phyloP scores from a whole-genome alignment of 768 basidiomycete genomes.

The Trametes cubensis region DNA sequence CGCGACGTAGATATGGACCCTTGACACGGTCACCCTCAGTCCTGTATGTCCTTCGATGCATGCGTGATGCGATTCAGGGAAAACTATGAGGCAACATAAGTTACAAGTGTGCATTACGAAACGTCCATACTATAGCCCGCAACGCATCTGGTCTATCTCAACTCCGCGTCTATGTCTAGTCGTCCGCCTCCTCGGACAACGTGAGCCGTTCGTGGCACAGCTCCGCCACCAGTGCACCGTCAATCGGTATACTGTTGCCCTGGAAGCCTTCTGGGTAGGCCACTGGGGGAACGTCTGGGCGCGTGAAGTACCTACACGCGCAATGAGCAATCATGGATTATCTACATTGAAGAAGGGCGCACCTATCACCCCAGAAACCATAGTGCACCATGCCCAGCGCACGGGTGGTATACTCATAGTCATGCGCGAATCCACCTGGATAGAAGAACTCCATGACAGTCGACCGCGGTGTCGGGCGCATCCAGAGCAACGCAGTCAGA shows the following conservation, averaged over 20 bases:
- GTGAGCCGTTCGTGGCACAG: conserved; percentile 60
- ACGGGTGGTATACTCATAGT: conserved; percentile 82
- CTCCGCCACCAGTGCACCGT: conserved; percentile 67
- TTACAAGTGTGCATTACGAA: conserved; percentile 18
- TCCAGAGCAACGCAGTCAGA: conserved; percentile 87
- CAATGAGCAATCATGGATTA: conserved; percentile 2
- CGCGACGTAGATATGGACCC: conserved; percentile 20
- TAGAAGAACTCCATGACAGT: conserved; percentile 95
- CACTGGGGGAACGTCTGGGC: conserved; percentile 67
- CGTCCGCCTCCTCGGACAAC: conserved; percentile 62
- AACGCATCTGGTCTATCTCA: not conserved
- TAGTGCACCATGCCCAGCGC: conserved; percentile 83
- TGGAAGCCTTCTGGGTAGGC: conserved; percentile 88
- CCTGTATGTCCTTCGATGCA: not conserved
- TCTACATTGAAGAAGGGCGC: conserved; percentile 26
- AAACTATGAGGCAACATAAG: not conserved
- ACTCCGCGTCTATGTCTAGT: conserved; percentile 37
- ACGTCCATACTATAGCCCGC: conserved; percentile 12
- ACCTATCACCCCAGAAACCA: conserved; percentile 83
- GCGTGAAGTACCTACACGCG: conserved; percentile 65
- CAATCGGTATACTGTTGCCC: conserved; percentile 82
- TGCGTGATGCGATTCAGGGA: conserved; percentile 5
- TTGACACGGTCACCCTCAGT: not conserved
- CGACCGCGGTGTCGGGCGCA: conserved; percentile 79
- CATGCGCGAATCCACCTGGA: conserved; percentile 80